phyloP scores from a whole-genome alignment of 179 eudicot genomes.

The Pouteria campechiana region DNA sequence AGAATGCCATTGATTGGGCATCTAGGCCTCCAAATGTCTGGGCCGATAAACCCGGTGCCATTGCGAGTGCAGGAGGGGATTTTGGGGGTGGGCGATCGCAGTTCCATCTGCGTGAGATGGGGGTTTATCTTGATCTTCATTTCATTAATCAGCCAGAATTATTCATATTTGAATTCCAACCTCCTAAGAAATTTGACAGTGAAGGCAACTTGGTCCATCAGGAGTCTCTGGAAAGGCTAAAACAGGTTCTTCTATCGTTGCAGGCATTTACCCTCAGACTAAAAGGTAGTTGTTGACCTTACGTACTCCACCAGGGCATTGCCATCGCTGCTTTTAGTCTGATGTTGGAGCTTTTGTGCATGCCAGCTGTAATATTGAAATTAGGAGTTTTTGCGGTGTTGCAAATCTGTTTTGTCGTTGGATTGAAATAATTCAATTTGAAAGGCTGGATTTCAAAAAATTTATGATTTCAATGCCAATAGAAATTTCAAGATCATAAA shows the following conservation, averaged over 20 bases:
- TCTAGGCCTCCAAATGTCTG: slow-evolving; percentile 77
- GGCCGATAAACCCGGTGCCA: slow-evolving; percentile 79
- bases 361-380: too few species aligned
- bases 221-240: slow-evolving; percentile 36
- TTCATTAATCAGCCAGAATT: slow-evolving; percentile 86
- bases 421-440: too few species aligned
- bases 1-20: slow-evolving; percentile 86
- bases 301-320: too few species aligned
- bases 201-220: slow-evolving; percentile 70
- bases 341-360: too few species aligned
- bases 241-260: slow-evolving; percentile 41
- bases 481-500: too few species aligned
- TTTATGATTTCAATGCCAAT: too few species aligned
- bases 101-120: slow-evolving; percentile 85
- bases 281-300: too few species aligned
- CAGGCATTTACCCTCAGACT: slow-evolving; percentile 46
- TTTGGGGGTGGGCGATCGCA: slow-evolving; percentile 72
- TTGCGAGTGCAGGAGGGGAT: slow-evolving; percentile 64
- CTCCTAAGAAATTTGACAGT: slow-evolving; percentile 65
- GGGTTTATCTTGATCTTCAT: slow-evolving; percentile 73
- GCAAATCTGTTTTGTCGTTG: too few species aligned
- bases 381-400: too few species aligned
- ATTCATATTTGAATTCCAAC: slow-evolving; percentile 48
- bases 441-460: too few species aligned
- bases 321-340: too few species aligned